Evolutionary conservation across 176 grass and related monocot genomes (phyloP).

Genomic region (Rhipidocladum racemiflorum): DNA sequence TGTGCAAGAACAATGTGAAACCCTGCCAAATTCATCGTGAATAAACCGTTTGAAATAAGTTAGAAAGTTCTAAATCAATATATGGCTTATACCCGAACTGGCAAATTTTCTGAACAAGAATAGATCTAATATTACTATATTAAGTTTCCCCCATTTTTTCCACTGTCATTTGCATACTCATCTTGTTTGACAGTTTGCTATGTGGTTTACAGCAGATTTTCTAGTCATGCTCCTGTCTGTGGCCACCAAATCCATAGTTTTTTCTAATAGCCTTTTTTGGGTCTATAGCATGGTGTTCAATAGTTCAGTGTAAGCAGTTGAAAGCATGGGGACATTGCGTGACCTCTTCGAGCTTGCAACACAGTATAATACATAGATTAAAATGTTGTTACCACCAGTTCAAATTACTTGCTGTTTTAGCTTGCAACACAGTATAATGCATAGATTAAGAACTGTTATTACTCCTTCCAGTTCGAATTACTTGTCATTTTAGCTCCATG

Average conservation of each 20-base stretch:
- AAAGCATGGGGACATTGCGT: not conserved
- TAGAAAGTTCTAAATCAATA: not conserved
- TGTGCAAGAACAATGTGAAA: not conserved
- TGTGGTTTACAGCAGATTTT: not conserved
- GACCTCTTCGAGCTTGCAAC: not conserved
- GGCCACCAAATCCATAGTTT: not conserved
- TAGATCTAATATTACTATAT: not conserved
- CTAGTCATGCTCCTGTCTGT: not conserved
- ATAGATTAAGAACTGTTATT: constrained; percentile 2
- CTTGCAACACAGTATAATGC: not conserved
- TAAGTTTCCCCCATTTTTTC: not conserved
- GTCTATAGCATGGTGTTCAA: not conserved
- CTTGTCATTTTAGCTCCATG: not conserved
- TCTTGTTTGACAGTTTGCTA: constrained; percentile 12
- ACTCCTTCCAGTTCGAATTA: not conserved
- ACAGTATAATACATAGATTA: not conserved
- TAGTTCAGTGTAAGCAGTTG: not conserved
- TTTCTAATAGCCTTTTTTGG: not conserved
- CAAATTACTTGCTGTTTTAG: not conserved
- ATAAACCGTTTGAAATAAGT: not conserved
- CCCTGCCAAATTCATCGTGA: not conserved
- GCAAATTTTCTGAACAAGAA: not conserved
- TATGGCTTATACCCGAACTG: not conserved
- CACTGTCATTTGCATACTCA: not conserved
- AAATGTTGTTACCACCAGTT: not conserved